Conservation (phyloP, 108 stramenopile species). For the Pseudonitzschia multistriata region DNA sequence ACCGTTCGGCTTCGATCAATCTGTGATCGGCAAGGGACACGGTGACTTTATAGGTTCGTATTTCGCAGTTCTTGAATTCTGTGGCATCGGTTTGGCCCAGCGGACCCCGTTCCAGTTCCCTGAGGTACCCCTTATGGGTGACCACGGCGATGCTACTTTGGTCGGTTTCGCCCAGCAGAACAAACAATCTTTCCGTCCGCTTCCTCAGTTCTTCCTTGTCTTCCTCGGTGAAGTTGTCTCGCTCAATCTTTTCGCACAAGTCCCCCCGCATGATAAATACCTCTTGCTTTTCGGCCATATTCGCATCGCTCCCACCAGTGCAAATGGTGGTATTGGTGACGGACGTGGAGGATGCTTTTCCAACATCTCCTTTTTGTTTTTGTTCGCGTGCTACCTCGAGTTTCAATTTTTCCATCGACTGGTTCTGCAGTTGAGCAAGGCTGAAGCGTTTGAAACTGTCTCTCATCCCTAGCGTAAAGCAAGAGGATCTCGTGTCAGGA, state of each 20-base stretch:
- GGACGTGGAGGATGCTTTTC: too few relatives aligned
- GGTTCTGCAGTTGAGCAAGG: not conserved
- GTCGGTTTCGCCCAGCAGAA: slow-evolving; percentile 37
- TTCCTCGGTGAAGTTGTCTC: not conserved
- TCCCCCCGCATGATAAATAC: not conserved
- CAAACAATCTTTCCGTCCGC: slow-evolving; percentile 41
- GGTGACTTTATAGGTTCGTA: slow-evolving; percentile 42
- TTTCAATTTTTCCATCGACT: not conserved
- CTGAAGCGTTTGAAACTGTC: not conserved
- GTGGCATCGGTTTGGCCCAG: slow-evolving; percentile 41
- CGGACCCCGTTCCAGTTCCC: slow-evolving; percentile 56
- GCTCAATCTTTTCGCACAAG: not conserved
- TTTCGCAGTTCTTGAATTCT: slow-evolving; percentile 53
- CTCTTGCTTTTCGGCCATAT: too few relatives aligned
- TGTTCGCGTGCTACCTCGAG: too few relatives aligned
- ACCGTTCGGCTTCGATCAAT: not conserved
- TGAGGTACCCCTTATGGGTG: slow-evolving; percentile 62
- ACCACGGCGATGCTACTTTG: slow-evolving; percentile 41
- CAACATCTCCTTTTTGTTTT: too few relatives aligned
- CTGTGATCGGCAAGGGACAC: not conserved
- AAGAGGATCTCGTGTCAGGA: slow-evolving; percentile 12
- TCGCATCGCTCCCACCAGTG: too few relatives aligned
- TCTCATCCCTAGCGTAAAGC: too few relatives aligned
- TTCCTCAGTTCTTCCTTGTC: slow-evolving; percentile 35
- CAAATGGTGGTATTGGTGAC: not conserved